Evolutionary conservation across 768 basidiomycete species (phyloP).

Genomic region (Dentipellis fragilis): DNA sequence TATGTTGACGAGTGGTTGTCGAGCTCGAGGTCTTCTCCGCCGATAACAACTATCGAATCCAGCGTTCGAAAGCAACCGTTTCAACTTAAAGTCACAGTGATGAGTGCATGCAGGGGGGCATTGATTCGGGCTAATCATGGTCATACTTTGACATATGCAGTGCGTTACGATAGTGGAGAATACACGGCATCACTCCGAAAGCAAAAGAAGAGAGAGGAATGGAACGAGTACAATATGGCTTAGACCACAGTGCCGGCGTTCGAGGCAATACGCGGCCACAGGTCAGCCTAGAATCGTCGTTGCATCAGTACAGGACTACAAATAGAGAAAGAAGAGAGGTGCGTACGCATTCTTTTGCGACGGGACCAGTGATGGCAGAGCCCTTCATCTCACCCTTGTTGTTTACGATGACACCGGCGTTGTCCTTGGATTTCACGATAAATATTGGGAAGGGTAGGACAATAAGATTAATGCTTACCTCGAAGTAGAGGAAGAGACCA

Average conservation of each 20-base stretch:
- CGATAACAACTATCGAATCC: too few species aligned
- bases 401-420: constrained; percentile 96
- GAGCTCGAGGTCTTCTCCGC: too few species aligned
- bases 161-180: constrained; percentile 3
- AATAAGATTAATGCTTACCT: constrained; percentile 32
- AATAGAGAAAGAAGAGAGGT: not conserved
- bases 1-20: too few species aligned
- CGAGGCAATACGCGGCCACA: constrained; percentile 99
- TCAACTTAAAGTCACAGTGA: not conserved
- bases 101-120: not conserved
- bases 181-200: constrained; percentile 12
- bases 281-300: constrained; percentile 57
- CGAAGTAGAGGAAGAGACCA: constrained; percentile 98
- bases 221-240: constrained; percentile 16
- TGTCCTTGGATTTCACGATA: constrained; percentile 43
- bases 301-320: not conserved
- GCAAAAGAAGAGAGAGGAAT: constrained; percentile 11
- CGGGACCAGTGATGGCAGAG: constrained; percentile 90
- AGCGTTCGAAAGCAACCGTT: too few species aligned
- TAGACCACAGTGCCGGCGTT: constrained; percentile 98
- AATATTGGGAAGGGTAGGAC: not conserved
- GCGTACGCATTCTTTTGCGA: constrained; percentile 98
- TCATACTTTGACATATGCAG: constrained; percentile 5
- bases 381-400: constrained; percentile 99
- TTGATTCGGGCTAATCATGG: constrained; percentile 1